Evolutionary conservation across 176 grass and related monocot species (phyloP).

Genomic region (Oryza punctata): DNA sequence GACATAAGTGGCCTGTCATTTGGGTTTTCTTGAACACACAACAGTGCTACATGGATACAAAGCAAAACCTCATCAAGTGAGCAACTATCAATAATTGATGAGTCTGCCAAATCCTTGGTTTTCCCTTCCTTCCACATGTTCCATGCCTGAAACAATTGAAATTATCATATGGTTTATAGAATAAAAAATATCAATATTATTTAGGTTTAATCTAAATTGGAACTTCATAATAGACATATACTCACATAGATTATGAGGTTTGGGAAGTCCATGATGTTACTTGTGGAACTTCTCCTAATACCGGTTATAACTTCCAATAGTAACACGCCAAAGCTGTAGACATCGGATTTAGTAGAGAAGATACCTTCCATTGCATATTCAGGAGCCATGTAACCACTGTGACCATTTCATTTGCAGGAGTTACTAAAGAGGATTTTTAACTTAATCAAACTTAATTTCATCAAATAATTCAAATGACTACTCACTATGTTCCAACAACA

Average conservation of each 20-base stretch:
- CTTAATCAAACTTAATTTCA: background rate
- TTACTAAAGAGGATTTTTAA: background rate
- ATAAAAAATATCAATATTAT: too few relatives aligned
- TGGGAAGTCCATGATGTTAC: background rate
- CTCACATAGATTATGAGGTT: background rate
- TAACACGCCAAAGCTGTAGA: background rate
- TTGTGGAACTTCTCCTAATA: background rate
- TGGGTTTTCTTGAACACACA: slow-evolving; percentile 58
- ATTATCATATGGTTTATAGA: background rate
- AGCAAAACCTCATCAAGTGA: slow-evolving; percentile 26
- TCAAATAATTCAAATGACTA: background rate
- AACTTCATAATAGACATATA: background rate
- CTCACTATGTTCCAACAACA: background rate
- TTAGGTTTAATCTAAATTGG: too few relatives aligned
- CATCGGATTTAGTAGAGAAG: background rate
- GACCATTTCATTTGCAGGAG: background rate
- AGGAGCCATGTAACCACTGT: background rate
- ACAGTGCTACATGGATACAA: slow-evolving; percentile 50
- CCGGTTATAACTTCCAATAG: background rate
- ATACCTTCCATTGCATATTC: background rate
- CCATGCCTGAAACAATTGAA: background rate
- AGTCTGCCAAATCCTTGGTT: slow-evolving; percentile 26
- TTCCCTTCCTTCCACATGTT: slow-evolving; percentile 59
- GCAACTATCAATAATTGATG: slow-evolving; percentile 32
- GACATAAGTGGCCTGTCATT: slow-evolving; percentile 50